Conservation (phyloP, 345 rosid genomes). For the Cardiospermum halicacabum region DNA sequence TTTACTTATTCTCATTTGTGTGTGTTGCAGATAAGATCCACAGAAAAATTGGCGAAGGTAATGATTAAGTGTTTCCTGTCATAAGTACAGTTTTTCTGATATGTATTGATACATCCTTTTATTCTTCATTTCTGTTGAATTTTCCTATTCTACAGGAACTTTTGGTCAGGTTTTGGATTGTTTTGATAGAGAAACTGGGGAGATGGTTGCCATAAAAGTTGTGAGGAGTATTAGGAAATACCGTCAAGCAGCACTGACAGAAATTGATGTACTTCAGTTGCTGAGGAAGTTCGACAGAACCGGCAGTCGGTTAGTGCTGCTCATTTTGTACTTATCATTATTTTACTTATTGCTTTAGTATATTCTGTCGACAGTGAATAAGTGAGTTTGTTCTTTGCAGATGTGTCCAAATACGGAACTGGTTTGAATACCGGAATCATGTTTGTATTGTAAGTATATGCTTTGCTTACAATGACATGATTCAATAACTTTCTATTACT, state of each 20-base stretch:
- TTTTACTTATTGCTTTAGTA: constrained; percentile 1
- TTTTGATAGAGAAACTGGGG: constrained; percentile 62
- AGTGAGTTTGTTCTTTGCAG: constrained; percentile 40
- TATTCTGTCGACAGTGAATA: constrained; percentile 19
- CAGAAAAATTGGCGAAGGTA: constrained; percentile 70
- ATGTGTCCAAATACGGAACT: constrained; percentile 56
- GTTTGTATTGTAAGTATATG: constrained; percentile 58
- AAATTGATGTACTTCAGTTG: constrained; percentile 57
- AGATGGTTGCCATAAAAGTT: constrained; percentile 64
- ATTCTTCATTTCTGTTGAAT: background rate
- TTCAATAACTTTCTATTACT: constrained; percentile 18
- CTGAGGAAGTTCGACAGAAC: constrained; percentile 50
- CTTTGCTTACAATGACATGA: constrained; percentile 13
- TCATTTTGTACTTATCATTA: background rate
- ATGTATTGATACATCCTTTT: background rate
- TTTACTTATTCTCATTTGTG: constrained; percentile 10
- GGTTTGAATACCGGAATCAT: constrained; percentile 68
- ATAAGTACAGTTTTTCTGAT: background rate
- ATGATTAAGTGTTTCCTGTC: constrained; percentile 11
- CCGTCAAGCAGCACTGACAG: constrained; percentile 64
- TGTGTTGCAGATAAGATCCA: constrained; percentile 54
- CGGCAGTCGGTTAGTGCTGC: constrained; percentile 45
- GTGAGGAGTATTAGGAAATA: constrained; percentile 60
- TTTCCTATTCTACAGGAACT: constrained; percentile 41
- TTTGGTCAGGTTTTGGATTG: constrained; percentile 80